Evolutionary conservation across 23 red algal species (phyloP).

Genomic region (Cyanidioschyzon merolae): DNA sequence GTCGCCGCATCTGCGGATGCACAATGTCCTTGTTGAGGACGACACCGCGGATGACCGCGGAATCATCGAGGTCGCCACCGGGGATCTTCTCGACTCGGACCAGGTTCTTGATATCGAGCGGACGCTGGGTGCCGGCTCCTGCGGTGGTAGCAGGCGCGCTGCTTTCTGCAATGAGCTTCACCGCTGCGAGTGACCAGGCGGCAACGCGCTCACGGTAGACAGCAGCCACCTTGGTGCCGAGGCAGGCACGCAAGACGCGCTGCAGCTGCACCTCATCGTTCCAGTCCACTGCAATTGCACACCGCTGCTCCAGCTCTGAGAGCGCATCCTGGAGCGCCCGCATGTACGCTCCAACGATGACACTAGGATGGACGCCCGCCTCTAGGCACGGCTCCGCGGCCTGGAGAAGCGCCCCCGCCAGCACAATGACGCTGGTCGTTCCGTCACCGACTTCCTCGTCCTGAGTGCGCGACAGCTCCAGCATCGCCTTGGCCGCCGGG

Average conservation of each 20-base stretch:
- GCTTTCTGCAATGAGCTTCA: constrained; percentile 34
- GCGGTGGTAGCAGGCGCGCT: background rate
- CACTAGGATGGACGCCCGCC: constrained; percentile 78
- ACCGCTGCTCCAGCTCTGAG: constrained; percentile 18
- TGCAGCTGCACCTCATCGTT: constrained; percentile 43
- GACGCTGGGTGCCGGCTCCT: background rate
- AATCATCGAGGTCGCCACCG: constrained; percentile 73
- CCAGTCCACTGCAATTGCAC: constrained; percentile 51
- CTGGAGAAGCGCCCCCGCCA: constrained; percentile 81
- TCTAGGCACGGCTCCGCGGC: constrained; percentile 68
- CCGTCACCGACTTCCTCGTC: constrained; percentile 99
- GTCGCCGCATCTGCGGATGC: constrained; percentile 70
- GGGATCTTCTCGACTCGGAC: constrained; percentile 91
- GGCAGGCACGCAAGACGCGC: constrained; percentile 54
- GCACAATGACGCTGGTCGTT: constrained; percentile 87
- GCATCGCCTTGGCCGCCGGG: constrained; percentile 95
- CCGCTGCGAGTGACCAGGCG: constrained; percentile 49
- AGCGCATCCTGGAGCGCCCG: constrained; percentile 86
- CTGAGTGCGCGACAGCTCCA: constrained; percentile 93
- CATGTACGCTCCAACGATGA: constrained; percentile 81
- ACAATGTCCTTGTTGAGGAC: constrained; percentile 97
- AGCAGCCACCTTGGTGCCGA: constrained; percentile 83
- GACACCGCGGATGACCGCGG: constrained; percentile 67
- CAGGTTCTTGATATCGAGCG: constrained; percentile 91
- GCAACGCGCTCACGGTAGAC: constrained; percentile 66